phyloP scores from a whole-genome alignment of 2,329 filamentous ascomycete genomes.

The Phaeosphaeriaceae sp. region DNA sequence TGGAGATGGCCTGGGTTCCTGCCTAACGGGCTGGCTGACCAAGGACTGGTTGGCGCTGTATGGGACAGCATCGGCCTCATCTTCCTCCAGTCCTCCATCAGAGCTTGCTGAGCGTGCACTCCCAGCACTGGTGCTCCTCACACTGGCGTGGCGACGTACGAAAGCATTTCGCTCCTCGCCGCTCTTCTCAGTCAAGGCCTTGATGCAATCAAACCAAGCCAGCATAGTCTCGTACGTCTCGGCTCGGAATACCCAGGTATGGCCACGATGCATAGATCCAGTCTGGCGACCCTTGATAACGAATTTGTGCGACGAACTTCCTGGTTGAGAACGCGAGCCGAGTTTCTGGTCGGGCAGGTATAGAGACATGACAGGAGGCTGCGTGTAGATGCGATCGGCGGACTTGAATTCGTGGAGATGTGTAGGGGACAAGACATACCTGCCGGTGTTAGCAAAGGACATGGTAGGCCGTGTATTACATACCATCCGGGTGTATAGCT shows the following conservation, averaged over 20 bases:
- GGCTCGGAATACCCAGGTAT: slow-evolving; percentile 72
- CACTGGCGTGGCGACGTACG: slow-evolving; percentile 80
- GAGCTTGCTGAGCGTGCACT: slow-evolving; percentile 61
- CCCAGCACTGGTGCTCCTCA: slow-evolving; percentile 75
- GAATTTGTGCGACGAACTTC: slow-evolving; percentile 93
- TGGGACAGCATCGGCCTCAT: slow-evolving; percentile 70
- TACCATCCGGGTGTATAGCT: slow-evolving; percentile 96
- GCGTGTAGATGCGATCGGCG: slow-evolving; percentile 82
- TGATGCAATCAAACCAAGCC: slow-evolving; percentile 95
- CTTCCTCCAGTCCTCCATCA: slow-evolving; percentile 49
- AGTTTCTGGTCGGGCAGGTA: slow-evolving; percentile 95
- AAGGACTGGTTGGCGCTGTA: slow-evolving; percentile 66
- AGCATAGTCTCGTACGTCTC: slow-evolving; percentile 91
- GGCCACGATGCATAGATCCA: slow-evolving; percentile 84
- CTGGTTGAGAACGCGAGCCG: slow-evolving; percentile 83
- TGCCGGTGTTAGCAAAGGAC: slow-evolving; percentile 45
- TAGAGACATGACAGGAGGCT: slow-evolving; percentile 93
- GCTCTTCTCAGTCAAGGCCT: slow-evolving; percentile 84
- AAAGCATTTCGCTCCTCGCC: slow-evolving; percentile 89
- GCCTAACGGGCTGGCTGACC: slow-evolving; percentile 42
- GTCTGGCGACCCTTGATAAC: slow-evolving; percentile 96
- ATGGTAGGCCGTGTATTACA: slow-evolving; percentile 41
- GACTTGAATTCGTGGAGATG: slow-evolving; percentile 99
- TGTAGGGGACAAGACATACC: slow-evolving; percentile 95
- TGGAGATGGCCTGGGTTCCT: slow-evolving; percentile 74